These are phyloP conservation scores for Phytophthora pistaciae DNA, from an alignment of 352 stramenopile species.

Conservation along the genomic window DNA sequence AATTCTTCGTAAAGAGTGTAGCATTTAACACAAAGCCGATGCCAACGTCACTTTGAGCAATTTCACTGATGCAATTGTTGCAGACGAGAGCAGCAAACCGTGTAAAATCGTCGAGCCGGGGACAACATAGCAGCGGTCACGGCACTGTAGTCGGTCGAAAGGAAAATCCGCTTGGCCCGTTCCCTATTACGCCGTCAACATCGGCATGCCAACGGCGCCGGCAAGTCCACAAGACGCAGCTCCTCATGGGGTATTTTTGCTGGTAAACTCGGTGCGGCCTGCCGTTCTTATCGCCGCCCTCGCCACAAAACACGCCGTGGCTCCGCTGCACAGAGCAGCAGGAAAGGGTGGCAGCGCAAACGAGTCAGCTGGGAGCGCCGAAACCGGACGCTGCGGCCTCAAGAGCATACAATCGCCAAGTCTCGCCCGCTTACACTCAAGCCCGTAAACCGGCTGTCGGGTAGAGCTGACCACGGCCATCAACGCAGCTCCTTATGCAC, in stretches of 20 bases:
- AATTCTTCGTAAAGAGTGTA: background rate
- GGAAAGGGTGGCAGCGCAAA: constrained; percentile 18
- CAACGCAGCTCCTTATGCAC: constrained; percentile 26
- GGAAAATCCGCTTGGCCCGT: background rate
- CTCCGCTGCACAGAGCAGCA: background rate
- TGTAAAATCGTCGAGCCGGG: background rate
- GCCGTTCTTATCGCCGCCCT: background rate
- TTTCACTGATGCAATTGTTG: background rate
- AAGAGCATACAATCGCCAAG: constrained; percentile 15
- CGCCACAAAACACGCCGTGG: constrained; percentile 16
- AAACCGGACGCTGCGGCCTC: constrained; percentile 20
- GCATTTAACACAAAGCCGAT: background rate
- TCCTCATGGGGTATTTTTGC: background rate
- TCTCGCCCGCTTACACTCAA: constrained; percentile 12
- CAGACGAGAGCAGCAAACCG: background rate
- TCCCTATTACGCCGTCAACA: background rate
- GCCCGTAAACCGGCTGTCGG: constrained; percentile 29
- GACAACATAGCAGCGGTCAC: background rate
- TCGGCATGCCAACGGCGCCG: no score
- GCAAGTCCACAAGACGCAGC: background rate
- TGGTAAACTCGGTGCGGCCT: background rate
- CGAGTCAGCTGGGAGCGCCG: constrained; percentile 30
- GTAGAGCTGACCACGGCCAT: constrained; percentile 17
- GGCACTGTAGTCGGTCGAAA: background rate
- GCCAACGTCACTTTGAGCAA: background rate